Percentiles rank a stretch among this genome's conserved stretches.
These are phyloP conservation scores for Penicillium cinerascens DNA, from an alignment of 495 filamentous ascomycete species.

Conservation along the genomic window DNA sequence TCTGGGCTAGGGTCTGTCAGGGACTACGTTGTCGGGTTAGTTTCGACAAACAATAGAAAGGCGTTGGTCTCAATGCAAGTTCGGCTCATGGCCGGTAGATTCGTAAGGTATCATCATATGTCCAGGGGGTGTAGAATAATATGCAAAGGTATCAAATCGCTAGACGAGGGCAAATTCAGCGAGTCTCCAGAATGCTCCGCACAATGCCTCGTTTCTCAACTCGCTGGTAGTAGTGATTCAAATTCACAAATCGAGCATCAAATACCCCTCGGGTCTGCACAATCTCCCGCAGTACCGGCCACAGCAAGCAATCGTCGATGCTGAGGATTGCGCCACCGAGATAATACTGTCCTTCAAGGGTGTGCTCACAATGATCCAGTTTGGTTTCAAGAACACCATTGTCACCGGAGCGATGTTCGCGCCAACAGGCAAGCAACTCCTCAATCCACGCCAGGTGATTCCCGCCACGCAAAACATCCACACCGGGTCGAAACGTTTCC, in stretches of 20 bases:
- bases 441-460: slow-evolving; percentile 30
- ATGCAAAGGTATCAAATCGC: not conserved
- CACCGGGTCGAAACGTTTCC: slow-evolving; percentile 27
- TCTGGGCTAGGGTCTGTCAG: slow-evolving; percentile 29
- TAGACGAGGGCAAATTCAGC: slow-evolving; percentile 4
- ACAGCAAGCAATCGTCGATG: slow-evolving; percentile 68
- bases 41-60: slow-evolving; percentile 1
- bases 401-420: slow-evolving; percentile 14
- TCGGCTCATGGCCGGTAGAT: not conserved
- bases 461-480: slow-evolving; percentile 33
- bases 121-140: slow-evolving; percentile 9
- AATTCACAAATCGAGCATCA: slow-evolving; percentile 35
- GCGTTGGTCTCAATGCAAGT: not conserved
- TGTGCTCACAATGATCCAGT: slow-evolving; percentile 49
- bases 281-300: slow-evolving; percentile 65
- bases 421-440: slow-evolving; percentile 31
- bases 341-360: slow-evolving; percentile 46
- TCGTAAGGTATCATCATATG: slow-evolving; percentile 10
- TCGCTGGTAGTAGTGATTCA: slow-evolving; percentile 52
- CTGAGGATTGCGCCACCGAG: slow-evolving; percentile 54
- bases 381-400: slow-evolving; percentile 13
- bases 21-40: not conserved
- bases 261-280: slow-evolving; percentile 27
- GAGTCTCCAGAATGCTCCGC: slow-evolving; percentile 38
- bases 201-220: slow-evolving; percentile 50